Percentiles rank a stretch among this genome's conserved stretches.
Evolutionary conservation across 129 eudicot species (phyloP).

Genomic region (Escallonia rubra): DNA sequence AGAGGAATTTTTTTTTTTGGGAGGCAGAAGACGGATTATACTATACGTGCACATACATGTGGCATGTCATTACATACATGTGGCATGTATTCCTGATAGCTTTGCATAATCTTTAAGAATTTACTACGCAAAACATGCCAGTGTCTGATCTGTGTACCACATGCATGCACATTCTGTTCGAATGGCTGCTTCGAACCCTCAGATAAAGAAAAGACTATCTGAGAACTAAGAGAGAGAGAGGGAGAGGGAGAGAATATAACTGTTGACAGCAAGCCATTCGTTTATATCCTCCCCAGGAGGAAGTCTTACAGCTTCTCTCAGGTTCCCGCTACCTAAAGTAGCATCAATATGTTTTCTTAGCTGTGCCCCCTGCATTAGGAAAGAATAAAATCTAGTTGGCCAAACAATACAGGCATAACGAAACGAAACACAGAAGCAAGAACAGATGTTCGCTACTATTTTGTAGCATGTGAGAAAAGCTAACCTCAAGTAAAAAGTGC

Average conservation of each 20-base stretch:
- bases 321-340: slow-evolving; percentile 88
- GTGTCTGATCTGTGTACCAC: neutral
- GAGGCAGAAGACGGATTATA: no score
- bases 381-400: neutral
- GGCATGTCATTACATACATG: no score
- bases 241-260: slow-evolving; percentile 34
- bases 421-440: neutral
- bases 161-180: neutral
- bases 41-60: no score
- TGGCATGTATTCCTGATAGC: no score
- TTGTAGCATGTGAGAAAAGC: no score
- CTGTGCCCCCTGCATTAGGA: slow-evolving; percentile 72
- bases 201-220: no score
- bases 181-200: no score
- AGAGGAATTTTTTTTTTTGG: no score
- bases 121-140: neutral
- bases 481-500: no score
- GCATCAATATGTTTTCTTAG: slow-evolving; percentile 85
- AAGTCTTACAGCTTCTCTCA: slow-evolving; percentile 88
- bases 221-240: slow-evolving; percentile 5
- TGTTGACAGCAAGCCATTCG: slow-evolving; percentile 95
- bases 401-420: neutral
- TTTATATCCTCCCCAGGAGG: slow-evolving; percentile 89
- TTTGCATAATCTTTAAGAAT: neutral
- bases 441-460: no score